These are phyloP conservation scores for Arthrobotrys conoides DNA, from an alignment of 2,329 filamentous ascomycete genomes.

Conservation along the genomic window DNA sequence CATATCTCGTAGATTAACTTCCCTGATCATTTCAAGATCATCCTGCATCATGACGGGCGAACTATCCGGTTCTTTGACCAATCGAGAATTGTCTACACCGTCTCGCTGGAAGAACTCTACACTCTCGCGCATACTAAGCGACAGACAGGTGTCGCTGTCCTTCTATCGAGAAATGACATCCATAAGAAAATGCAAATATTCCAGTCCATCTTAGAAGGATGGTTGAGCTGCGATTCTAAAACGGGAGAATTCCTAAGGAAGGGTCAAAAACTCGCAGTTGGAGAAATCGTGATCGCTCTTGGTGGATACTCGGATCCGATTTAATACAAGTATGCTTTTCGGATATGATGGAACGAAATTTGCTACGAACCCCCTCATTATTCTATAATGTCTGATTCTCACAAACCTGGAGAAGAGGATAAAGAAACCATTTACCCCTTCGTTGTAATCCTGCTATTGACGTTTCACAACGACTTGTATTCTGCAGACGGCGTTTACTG, in stretches of 20 bases:
- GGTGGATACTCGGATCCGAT: slow-evolving; percentile 48
- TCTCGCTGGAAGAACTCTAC: slow-evolving; percentile 79
- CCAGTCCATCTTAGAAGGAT: slow-evolving; percentile 62
- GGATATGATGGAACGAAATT: slow-evolving; percentile 17
- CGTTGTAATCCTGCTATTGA: slow-evolving; percentile 10
- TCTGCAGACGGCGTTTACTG: slow-evolving; percentile 22
- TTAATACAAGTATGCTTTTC: slow-evolving; percentile 5
- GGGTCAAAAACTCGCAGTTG: slow-evolving; percentile 54
- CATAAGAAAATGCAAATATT: slow-evolving; percentile 63
- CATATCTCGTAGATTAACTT: slow-evolving; percentile 78
- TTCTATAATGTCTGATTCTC: slow-evolving; percentile 47
- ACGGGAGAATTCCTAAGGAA: slow-evolving; percentile 62
- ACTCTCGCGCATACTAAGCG: slow-evolving; percentile 77
- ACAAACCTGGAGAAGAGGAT: slow-evolving; percentile 61
- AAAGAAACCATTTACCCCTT: neutral
- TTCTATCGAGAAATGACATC: slow-evolving; percentile 62
- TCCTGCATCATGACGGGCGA: slow-evolving; percentile 80
- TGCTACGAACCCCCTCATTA: neutral
- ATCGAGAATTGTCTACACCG: slow-evolving; percentile 77
- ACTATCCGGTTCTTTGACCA: slow-evolving; percentile 77
- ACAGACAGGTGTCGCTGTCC: slow-evolving; percentile 69
- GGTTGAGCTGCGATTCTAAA: slow-evolving; percentile 62
- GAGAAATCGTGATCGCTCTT: slow-evolving; percentile 57
- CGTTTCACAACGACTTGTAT: slow-evolving; percentile 7
- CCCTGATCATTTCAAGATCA: slow-evolving; percentile 87